Evolutionary conservation across 257 asterid genomes (phyloP), one percentile per base, ranked within the genome.

Genomic region (Nemophila menziesii): DNA sequence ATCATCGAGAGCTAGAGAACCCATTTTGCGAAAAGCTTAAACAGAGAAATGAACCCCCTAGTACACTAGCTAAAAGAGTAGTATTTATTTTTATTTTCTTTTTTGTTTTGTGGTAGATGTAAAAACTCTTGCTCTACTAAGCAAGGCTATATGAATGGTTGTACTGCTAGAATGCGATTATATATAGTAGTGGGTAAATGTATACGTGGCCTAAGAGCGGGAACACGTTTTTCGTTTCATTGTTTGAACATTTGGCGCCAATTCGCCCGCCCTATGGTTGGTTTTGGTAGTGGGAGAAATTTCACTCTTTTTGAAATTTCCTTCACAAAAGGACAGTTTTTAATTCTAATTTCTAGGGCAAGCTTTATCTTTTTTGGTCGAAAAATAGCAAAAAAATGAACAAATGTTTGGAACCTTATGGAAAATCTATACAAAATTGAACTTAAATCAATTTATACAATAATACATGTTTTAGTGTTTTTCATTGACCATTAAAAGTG

Each of bases 221-320:
- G 46, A 41, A 41, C 19, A 12, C 20, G n/a, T 8, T 16, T 16
- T 37, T 17, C 45, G 3, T 8, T 40, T 41, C 3, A 6, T 20
- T 18, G 26, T 41, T 41, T 41, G 46, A 41, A 41, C 46, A 41
- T 41, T 41, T 41, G 46, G 46, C 24, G 46, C 46, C n/a, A 41
- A 41, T 14, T 29, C 36, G 36, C 36, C 12, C 36, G 36, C 36
- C 36, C 8, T 10, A 29, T 29, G 36, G 36, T 13, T n/a, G n/a
- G 2, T 29, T 29, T 29, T 29, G 36, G 36, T n/a, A n/a, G n/a
- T n/a, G n/a, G 36, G 5, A 13, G 12, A 3, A 29, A 29, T 29
- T 26, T 29, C 36, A 29, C 8, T 13, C 12, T 7, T 29, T 29
- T 29, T 2, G 36, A 13, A 29, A n/a, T n/a, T n/a, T n/a, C n/a